Conservation (phyloP, 176 grass and related monocot species). For the Themeda triandra region DNA sequence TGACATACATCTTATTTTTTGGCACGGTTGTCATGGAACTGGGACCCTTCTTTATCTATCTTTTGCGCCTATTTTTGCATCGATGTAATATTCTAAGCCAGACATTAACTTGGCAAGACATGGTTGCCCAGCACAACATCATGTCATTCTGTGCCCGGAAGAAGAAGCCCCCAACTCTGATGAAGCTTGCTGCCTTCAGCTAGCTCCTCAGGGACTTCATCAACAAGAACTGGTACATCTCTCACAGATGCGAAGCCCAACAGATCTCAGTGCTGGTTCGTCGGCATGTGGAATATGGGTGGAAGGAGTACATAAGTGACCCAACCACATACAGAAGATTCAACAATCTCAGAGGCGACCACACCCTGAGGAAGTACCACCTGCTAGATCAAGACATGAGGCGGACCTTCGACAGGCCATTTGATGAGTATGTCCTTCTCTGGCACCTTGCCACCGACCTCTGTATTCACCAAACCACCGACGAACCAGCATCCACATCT, state of each 20-base stretch:
- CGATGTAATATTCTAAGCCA: too few relatives aligned
- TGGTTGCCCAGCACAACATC: too few relatives aligned
- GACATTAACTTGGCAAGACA: too few relatives aligned
- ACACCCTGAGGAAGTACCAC: neutral
- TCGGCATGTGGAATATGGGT: neutral
- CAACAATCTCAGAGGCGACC: neutral
- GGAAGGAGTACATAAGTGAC: neutral
- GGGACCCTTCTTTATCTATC: too few relatives aligned
- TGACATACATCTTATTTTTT: too few relatives aligned
- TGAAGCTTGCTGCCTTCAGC: too few relatives aligned
- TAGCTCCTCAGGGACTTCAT: neutral
- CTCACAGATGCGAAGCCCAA: neutral
- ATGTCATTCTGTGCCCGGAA: too few relatives aligned
- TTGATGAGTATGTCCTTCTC: neutral
- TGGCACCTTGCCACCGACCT: neutral
- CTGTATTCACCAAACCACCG: neutral
- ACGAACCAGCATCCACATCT: too few relatives aligned
- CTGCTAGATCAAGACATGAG: neutral
- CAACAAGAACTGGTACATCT: neutral
- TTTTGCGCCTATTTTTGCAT: too few relatives aligned
- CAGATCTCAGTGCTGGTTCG: neutral
- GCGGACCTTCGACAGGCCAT: neutral
- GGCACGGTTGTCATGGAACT: too few relatives aligned
- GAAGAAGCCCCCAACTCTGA: too few relatives aligned
- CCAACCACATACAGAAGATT: neutral